Percentiles rank a stretch among this genome's conserved stretches.
phyloP scores from a whole-genome alignment of 2,329 filamentous ascomycete genomes.

The Calcarisporium arbuscula region DNA sequence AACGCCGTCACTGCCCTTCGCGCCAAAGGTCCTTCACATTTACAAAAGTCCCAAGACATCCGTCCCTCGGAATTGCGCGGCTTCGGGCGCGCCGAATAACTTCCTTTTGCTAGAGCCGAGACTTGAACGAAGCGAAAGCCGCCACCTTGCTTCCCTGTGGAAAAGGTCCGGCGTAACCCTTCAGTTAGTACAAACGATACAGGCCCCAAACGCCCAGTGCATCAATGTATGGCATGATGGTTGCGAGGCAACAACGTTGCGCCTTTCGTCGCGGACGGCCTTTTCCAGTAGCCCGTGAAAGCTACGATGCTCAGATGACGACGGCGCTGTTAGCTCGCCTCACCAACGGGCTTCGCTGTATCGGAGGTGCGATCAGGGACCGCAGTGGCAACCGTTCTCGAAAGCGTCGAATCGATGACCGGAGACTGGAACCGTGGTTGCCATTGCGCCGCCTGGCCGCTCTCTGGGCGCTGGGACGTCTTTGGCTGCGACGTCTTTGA shows the following conservation, averaged over 20 bases:
- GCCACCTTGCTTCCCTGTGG: background rate
- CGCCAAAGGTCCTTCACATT: constrained; percentile 20
- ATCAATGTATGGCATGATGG: background rate
- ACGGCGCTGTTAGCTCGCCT: too few species aligned
- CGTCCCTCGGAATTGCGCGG: constrained; percentile 43
- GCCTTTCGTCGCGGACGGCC: background rate
- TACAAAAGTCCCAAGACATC: constrained; percentile 9
- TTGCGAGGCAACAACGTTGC: too few species aligned
- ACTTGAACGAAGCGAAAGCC: constrained; percentile 1
- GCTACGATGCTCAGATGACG: too few species aligned
- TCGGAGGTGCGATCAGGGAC: constrained; percentile 1
- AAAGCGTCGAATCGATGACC: background rate
- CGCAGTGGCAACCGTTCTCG: background rate
- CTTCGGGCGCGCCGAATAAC: constrained; percentile 44
- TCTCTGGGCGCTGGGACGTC: background rate
- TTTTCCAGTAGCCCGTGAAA: background rate
- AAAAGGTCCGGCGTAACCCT: background rate
- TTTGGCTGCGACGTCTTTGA: background rate
- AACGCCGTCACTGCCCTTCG: constrained; percentile 43
- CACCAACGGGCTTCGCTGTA: too few species aligned
- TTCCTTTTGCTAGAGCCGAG: constrained; percentile 3
- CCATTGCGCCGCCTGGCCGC: too few species aligned
- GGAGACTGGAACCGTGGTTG: background rate
- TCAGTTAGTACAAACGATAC: background rate
- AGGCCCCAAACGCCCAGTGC: background rate